Percentiles rank a stretch among this genome's conserved stretches.
Evolutionary conservation across 257 asterid species (phyloP).

Genomic region (Coffea eugenioides): DNA sequence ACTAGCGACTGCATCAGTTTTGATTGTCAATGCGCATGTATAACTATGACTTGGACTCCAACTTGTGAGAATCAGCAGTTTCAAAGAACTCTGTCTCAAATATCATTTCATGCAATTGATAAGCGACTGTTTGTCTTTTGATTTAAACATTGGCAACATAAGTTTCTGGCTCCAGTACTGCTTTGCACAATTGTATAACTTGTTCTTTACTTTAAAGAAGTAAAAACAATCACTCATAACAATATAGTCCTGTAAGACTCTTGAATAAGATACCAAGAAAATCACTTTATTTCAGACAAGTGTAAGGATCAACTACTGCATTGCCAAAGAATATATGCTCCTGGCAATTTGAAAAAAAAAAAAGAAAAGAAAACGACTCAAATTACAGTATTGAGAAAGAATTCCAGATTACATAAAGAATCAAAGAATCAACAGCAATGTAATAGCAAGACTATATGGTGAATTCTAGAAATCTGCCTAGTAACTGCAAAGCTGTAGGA

Average conservation of each 20-base stretch:
- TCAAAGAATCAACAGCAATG: conserved; percentile 17
- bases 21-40: background rate
- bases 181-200: background rate
- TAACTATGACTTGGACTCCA: too few relatives aligned
- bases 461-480: conserved; percentile 19
- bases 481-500: conserved; percentile 13
- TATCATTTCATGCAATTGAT: background rate
- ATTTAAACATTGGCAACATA: background rate
- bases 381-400: conserved; percentile 16
- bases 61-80: background rate
- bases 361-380: background rate
- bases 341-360: conserved; percentile 1
- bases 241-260: background rate
- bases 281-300: conserved; percentile 11
- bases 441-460: background rate
- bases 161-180: background rate
- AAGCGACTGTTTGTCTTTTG: background rate
- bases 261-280: background rate
- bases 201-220: background rate
- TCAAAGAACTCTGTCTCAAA: background rate
- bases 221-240: background rate
- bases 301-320: background rate
- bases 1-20: background rate
- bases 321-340: background rate
- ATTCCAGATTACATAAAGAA: conserved; percentile 30